Evolutionary conservation across 768 basidiomycete species (phyloP).

Genomic region (Mycena albidolilacea): DNA sequence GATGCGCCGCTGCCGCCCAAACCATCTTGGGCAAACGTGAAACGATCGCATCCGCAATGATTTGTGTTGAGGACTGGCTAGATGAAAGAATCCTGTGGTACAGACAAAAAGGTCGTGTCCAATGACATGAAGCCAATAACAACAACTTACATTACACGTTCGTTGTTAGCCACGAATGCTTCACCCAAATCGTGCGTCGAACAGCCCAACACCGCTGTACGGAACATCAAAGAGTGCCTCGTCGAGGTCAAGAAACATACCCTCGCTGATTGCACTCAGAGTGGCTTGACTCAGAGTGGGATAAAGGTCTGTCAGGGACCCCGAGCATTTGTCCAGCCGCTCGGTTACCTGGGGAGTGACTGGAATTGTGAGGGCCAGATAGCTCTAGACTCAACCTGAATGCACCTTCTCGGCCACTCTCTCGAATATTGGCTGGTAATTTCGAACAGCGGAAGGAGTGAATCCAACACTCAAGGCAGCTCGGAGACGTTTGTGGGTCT

Average conservation of each 20-base stretch:
- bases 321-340: constrained; percentile 8
- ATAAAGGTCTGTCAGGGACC: constrained; percentile 12
- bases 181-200: constrained; percentile 18
- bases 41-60: not conserved
- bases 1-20: not conserved
- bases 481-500: constrained; percentile 25
- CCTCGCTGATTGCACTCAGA: constrained; percentile 21
- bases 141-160: constrained; percentile 19
- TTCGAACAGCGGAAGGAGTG: constrained; percentile 18
- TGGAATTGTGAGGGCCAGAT: not conserved
- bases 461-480: constrained; percentile 21
- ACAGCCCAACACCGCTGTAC: constrained; percentile 18
- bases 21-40: constrained; percentile 11
- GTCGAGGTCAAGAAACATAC: constrained; percentile 10
- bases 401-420: constrained; percentile 19
- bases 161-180: constrained; percentile 18
- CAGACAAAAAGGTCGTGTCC: not conserved
- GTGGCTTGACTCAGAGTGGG: constrained; percentile 15
- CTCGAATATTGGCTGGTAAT: constrained; percentile 23
- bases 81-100: no score
- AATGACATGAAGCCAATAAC: not conserved
- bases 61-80: not conserved
- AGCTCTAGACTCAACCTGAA: not conserved
- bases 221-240: not conserved
- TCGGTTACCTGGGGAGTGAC: constrained; percentile 1